Conservation (phyloP, 805 yeast species). For the Nakazawaea ernobii region DNA sequence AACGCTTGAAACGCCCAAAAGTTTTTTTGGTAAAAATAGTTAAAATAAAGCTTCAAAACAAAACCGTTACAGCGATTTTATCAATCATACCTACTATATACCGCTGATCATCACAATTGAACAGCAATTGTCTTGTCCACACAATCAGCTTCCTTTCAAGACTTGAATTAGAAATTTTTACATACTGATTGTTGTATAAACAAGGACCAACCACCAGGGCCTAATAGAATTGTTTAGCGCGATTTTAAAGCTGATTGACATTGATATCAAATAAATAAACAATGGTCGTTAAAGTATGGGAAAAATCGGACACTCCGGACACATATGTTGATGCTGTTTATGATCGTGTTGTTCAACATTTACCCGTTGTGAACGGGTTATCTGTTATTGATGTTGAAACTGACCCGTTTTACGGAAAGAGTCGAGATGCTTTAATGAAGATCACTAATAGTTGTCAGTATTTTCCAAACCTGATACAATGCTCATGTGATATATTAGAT, state of each 20-base stretch:
- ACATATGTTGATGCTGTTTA: constrained; percentile 27
- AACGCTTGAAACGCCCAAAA: too few relatives aligned
- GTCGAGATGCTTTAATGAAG: constrained; percentile 27
- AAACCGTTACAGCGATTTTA: too few relatives aligned
- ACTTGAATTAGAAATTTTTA: too few relatives aligned
- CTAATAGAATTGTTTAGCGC: background rate
- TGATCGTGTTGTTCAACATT: constrained; percentile 23
- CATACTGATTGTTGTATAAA: too few relatives aligned
- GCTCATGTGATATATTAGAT: constrained; percentile 20
- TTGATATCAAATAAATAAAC: background rate
- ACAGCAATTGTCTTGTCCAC: too few relatives aligned
- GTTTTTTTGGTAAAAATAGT: too few relatives aligned
- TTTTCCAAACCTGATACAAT: constrained; percentile 25
- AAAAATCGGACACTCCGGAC: background rate
- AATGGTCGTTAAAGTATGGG: constrained; percentile 8
- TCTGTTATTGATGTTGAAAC: constrained; percentile 30
- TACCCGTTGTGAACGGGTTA: constrained; percentile 32
- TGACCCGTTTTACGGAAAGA: constrained; percentile 27
- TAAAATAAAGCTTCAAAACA: too few relatives aligned
- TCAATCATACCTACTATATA: too few relatives aligned
- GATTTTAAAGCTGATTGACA: background rate
- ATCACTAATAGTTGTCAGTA: constrained; percentile 23
- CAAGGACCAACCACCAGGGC: background rate
- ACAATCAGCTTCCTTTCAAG: too few relatives aligned
- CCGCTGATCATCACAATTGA: too few relatives aligned